Conservation (phyloP, 495 filamentous ascomycete genomes). For the Trichoderma gamsii region DNA sequence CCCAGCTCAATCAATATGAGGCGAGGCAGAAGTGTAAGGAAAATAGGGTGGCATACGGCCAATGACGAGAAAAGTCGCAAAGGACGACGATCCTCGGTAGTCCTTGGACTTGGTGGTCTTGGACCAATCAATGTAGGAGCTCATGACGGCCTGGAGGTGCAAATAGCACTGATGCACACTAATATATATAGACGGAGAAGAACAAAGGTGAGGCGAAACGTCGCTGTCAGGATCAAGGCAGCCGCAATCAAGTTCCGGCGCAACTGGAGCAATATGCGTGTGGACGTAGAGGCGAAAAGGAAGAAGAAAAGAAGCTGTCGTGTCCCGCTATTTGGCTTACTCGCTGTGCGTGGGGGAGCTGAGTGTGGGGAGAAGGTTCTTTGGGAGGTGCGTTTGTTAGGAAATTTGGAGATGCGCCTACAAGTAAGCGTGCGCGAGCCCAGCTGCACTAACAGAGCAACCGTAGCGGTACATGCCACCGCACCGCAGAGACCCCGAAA, state of each 20-base stretch:
- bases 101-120: constrained; percentile 43
- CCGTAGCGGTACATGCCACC: background rate
- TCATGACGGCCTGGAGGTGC: constrained; percentile 14
- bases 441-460: background rate
- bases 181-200: background rate
- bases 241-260: background rate
- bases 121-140: constrained; percentile 44
- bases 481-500: background rate
- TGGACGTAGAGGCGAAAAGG: background rate
- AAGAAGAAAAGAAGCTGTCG: background rate
- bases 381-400: background rate
- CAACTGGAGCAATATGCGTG: background rate
- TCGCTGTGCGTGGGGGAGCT: constrained; percentile 8
- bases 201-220: background rate
- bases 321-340: background rate
- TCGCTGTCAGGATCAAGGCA: background rate
- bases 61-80: constrained; percentile 93
- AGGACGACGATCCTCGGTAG: constrained; percentile 50
- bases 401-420: background rate
- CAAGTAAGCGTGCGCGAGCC: background rate
- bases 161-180: background rate
- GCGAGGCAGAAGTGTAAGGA: constrained; percentile 6
- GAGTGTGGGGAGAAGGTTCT: background rate
- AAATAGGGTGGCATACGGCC: constrained; percentile 59
- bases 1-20: background rate